A percentile compares a stretch with the other conserved stretches of the same genome.
phyloP scores from a whole-genome alignment of 306 rosid species.

The Quercus engelmannii region DNA sequence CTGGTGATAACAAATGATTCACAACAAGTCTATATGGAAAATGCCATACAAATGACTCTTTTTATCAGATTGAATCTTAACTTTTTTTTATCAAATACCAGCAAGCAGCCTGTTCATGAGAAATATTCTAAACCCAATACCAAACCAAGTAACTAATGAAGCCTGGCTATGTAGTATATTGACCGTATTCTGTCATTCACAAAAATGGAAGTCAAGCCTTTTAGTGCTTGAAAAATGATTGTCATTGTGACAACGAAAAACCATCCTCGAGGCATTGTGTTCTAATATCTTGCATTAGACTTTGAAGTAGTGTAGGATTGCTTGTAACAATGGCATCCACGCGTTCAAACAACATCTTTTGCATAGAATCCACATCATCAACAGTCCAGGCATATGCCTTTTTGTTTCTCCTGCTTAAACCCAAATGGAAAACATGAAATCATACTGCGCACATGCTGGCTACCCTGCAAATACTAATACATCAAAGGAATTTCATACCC shows the following conservation, averaged over 20 bases:
- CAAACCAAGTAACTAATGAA: neutral
- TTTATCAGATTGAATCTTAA: too few relatives aligned
- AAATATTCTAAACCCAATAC: neutral
- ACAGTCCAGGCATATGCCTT: conserved; percentile 91
- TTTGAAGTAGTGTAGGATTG: conserved; percentile 67
- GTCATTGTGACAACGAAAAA: conserved; percentile 45
- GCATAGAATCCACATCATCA: conserved; percentile 72
- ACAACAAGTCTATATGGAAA: too few relatives aligned
- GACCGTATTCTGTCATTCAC: conserved; percentile 1
- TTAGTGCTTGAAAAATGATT: neutral
- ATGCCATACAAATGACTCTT: too few relatives aligned
- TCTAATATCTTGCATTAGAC: conserved; percentile 64
- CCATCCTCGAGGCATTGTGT: conserved; percentile 77
- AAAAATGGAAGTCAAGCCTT: neutral
- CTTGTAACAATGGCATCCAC: conserved; percentile 86
- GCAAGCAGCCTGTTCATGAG: neutral
- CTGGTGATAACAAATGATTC: too few relatives aligned
- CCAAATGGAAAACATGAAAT: conserved; percentile 12
- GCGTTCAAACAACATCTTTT: conserved; percentile 53
- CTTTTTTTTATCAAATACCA: too few relatives aligned
- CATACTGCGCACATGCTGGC: neutral
- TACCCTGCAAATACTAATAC: neutral
- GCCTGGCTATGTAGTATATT: neutral
- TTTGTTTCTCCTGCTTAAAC: conserved; percentile 59
- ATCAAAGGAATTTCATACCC: conserved; percentile 43